Base-by-base conservation (phyloP, 2,329 filamentous ascomycete genomes). In the Verticillium alfalfae region DNA sequence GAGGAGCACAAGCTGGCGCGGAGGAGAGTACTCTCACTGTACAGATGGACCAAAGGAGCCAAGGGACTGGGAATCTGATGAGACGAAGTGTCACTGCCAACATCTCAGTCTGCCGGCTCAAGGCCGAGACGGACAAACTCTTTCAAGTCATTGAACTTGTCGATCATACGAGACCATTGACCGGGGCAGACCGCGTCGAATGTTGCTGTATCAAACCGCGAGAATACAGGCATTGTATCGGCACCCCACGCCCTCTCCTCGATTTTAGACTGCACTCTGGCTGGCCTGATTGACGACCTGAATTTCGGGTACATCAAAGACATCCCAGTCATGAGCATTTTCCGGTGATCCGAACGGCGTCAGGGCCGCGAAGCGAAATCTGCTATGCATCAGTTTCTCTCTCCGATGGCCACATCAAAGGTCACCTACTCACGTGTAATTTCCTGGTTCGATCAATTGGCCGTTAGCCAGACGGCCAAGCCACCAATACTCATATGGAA, bases 21-120 rank as follows among this genome's bases (percentile, higher is more conserved):
- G 66, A 73, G 81, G 13, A 73, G 80, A 61, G 81, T 82, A 62
- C 71, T 84, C n/a, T 81, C 81, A 6, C 69, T 84, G 55, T 84
- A 84, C 65, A 75, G 81, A 55, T 84, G 81, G 81, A 83, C 73
- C 2, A 72, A 69, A 58, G 74, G 74, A 0, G 72, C 72, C 5
- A 74, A 70, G 36, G 74, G 74, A 0, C 55, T 76, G 41, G 73
- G 69, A 2, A 60, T 75, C 56, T 75, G 59, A 69, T 15, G 5
- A 54, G 39, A 31, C 36, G 36, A 37, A 37, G 36, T 37, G 6
- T 37, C 13, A 31, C 26, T 26, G 4, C 5, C 26, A 31, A 31
- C 26, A 31, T 31, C 5, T 31, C 26, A 31, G 26, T 31, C 26
- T 31, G 5, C 26, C 26, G 26, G 26, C 26, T 31, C 26, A 31